Evolutionary conservation across 139 green algal species (phyloP), one percentile per base, ranked within the genome.

Genomic region (Picochlorum sp.): DNA sequence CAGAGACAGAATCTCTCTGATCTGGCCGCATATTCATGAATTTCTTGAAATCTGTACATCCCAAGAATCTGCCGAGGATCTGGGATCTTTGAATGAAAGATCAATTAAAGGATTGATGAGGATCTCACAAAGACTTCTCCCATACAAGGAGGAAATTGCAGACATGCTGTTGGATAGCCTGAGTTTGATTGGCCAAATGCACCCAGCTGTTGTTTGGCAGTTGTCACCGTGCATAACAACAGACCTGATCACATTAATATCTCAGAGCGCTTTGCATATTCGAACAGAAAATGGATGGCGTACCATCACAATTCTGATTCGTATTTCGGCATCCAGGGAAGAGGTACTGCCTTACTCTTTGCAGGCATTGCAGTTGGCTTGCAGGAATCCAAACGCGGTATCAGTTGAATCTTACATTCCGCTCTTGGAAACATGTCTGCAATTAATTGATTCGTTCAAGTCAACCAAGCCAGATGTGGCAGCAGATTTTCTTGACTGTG

Each of bases 1-100:
- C 76, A 70, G 90, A 1, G 92, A 97, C 68, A 82, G 91, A 30
- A 78, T 94, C 24, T 66, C 66, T 15, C 70, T 90, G 47, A 76
- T 96, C 44, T 97, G 91, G 90, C 83, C 85, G 10, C 71, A 78
- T 7, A 75, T 94, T 49, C 85, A 88, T 47, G 87, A 92, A 57
- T 81, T 91, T 41, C 60, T 87, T 56, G 80, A 68, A 13, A 63
- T 64, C 11, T 52, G 24, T 49, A 66, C 45, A 1, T 47, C 57
- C 0, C 24, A 38, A 45, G 21, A 20, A 18, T 45, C 52, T 54
- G 65, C 57, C 1, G 34, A 54, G 26, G 21, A 54, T 2, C 30
- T 57, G 34, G 73, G 64, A 32, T 68, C 74, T 14, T 65, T 94
- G 60, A 83, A 94, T 21, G 80, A 92, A 62, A 85, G 85, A 23